phyloP scores from a whole-genome alignment of 176 grass and related monocot genomes.

The Tillandsia leiboldiana region DNA sequence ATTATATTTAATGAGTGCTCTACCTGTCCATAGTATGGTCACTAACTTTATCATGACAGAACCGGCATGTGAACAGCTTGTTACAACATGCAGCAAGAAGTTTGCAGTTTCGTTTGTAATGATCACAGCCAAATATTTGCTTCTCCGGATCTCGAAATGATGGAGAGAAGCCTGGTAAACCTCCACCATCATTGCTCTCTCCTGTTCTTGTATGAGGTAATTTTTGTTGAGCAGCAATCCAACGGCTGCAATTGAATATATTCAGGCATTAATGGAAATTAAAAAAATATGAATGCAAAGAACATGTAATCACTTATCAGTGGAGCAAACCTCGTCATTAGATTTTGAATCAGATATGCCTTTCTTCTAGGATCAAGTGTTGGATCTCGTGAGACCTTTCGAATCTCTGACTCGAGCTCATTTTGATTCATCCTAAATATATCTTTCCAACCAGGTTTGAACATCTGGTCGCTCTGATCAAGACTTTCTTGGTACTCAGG shows the following conservation, averaged over 20 bases:
- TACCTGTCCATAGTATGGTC: constrained; percentile 91
- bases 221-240: constrained; percentile 90
- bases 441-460: constrained; percentile 94
- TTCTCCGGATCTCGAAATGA: constrained; percentile 56
- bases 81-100: constrained; percentile 77
- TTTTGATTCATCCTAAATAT: constrained; percentile 90
- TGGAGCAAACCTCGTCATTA: constrained; percentile 71
- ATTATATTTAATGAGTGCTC: constrained; percentile 1
- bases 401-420: constrained; percentile 80
- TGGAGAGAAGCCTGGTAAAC: constrained; percentile 35
- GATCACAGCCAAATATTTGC: constrained; percentile 76
- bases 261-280: not conserved
- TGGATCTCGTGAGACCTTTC: constrained; percentile 75
- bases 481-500: constrained; percentile 33
- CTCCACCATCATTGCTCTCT: constrained; percentile 16
- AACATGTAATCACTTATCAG: not conserved
- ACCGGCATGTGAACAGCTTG: constrained; percentile 85
- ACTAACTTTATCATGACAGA: constrained; percentile 91
- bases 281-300: not conserved
- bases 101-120: constrained; percentile 94
- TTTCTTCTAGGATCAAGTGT: constrained; percentile 79
- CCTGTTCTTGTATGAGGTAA: constrained; percentile 31
- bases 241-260: constrained; percentile 43
- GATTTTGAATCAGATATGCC: constrained; percentile 93
- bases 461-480: constrained; percentile 54